Base-by-base conservation (phyloP, 2,329 filamentous ascomycete species). In the Cordyceps fumosorosea region DNA sequence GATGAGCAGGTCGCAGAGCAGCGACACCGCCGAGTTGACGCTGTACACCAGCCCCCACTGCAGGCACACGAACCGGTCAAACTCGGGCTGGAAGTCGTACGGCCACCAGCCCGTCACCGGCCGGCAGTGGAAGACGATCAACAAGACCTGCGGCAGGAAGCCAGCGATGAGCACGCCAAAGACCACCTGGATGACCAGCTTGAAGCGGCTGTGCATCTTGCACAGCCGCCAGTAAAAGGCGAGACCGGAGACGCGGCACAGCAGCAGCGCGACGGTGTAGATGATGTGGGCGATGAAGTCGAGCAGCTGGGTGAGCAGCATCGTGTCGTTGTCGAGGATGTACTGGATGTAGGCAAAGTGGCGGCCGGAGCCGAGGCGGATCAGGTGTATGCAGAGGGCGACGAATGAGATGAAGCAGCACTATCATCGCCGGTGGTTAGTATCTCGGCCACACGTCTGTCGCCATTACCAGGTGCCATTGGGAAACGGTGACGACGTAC, bases 51-150 rank as follows among this genome's bases (percentile, higher is more conserved):
- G 62, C 0, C 80, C 81, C 80, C 80, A 83, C 18, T 75, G 70
- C 44, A 83, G 63, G 64, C 80, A 83, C 0, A 67, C 73, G 64
- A 80, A 83, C 3, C 73, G 64, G 1, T 69, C 69, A 11, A 66
- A 70, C 11, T 73, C 73, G 0, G 70, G 66, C 65, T 83, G 78
- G 73, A 76, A 83, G 1, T 69, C 73, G 59, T 83, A 83, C 0
- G 81, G 80, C 81, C 81, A 83, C 2, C 79, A 68, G 0, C 74
- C 78, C 0, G 80, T 83, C 0, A 82, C 78, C 0, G 81, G 81
- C 1, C 66, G 68, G 63, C 80, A 83, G 68, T 83, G 80, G 64
- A 83, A 81, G 62, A 83, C 72, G 54, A 83, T 71, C 2, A 83
- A 73, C 29, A 81, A 73, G 14, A 83, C 70, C 62, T 83, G 80